These are phyloP conservation scores for Rhodotorula sphaerocarpa DNA, from an alignment of 768 basidiomycete species.

Conservation along the genomic window DNA sequence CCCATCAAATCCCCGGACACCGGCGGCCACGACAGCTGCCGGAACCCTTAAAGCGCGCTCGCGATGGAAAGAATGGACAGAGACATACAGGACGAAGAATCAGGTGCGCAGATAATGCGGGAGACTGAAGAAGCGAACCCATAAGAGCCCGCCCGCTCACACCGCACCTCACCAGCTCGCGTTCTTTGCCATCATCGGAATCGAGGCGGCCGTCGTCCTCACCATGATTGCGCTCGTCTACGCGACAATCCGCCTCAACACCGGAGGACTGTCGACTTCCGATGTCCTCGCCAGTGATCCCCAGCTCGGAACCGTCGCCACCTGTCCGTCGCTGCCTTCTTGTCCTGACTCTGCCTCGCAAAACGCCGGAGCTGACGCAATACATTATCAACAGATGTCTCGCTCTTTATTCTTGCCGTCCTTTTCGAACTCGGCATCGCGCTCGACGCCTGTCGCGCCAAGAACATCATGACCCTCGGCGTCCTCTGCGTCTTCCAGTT, in stretches of 20 bases:
- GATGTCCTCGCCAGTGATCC: conserved; percentile 15
- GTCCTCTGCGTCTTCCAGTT: conserved; percentile 17
- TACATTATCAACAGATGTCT: too few relatives aligned
- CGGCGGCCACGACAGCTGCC: too few relatives aligned
- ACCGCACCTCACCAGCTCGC: conserved; percentile 2
- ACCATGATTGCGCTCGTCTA: conserved; percentile 31
- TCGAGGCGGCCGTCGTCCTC: conserved; percentile 19
- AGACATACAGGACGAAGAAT: conserved; percentile 20
- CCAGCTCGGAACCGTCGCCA: conserved; percentile 24
- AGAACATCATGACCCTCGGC: conserved; percentile 26
- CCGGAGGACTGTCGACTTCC: conserved; percentile 2
- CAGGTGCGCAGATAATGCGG: conserved; percentile 13
- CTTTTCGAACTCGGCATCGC: conserved; percentile 28
- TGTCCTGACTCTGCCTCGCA: too few relatives aligned
- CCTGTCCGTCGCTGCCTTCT: too few relatives aligned
- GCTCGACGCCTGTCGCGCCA: conserved; percentile 19
- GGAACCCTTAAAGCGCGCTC: too few relatives aligned
- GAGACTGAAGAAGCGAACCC: too few relatives aligned
- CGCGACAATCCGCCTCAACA: conserved; percentile 11
- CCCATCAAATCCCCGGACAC: too few relatives aligned
- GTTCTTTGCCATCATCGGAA: conserved; percentile 13
- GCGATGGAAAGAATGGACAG: too few relatives aligned
- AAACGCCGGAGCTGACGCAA: too few relatives aligned
- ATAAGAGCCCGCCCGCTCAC: too few relatives aligned
- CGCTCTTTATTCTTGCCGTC: conserved; percentile 33